These are phyloP conservation scores for Aureobasidium sp. DNA, from an alignment of 2,329 filamentous ascomycete genomes.

Conservation along the genomic window DNA sequence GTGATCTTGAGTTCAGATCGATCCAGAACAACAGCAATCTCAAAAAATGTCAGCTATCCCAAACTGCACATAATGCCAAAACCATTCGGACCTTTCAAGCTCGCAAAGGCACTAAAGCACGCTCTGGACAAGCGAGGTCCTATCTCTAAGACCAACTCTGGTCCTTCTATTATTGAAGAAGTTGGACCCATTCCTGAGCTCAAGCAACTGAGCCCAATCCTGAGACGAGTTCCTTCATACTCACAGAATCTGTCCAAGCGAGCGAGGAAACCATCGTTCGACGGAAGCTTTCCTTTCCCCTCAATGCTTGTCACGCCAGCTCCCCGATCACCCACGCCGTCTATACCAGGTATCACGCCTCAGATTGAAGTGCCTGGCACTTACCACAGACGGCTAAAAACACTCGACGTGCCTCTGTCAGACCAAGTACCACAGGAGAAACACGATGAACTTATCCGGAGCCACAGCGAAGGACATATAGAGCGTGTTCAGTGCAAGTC, in stretches of 20 bases:
- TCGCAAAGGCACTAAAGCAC: slow-evolving; percentile 18
- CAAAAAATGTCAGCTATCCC: background rate
- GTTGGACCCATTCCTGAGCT: background rate
- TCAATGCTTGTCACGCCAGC: background rate
- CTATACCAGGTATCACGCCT: background rate
- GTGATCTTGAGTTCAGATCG: slow-evolving; percentile 28
- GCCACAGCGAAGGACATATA: background rate
- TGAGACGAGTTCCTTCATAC: background rate
- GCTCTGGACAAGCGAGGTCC: background rate
- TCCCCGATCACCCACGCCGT: background rate
- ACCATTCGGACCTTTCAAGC: slow-evolving; percentile 29
- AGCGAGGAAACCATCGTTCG: background rate
- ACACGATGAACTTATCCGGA: background rate
- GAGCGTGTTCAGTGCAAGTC: background rate
- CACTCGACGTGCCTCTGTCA: background rate
- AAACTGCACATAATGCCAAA: slow-evolving; percentile 5
- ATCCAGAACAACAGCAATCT: slow-evolving; percentile 12
- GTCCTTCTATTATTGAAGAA: background rate
- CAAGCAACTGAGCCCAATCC: background rate
- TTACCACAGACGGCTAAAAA: background rate
- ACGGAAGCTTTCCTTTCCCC: background rate
- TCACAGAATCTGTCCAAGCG: background rate
- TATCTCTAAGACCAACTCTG: background rate
- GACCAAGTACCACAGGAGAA: background rate
- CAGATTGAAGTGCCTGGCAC: background rate